Evolutionary conservation across 2,329 filamentous ascomycete genomes (phyloP), one percentile per base, ranked within the genome.

Genomic region (Penicillium thymicola): DNA sequence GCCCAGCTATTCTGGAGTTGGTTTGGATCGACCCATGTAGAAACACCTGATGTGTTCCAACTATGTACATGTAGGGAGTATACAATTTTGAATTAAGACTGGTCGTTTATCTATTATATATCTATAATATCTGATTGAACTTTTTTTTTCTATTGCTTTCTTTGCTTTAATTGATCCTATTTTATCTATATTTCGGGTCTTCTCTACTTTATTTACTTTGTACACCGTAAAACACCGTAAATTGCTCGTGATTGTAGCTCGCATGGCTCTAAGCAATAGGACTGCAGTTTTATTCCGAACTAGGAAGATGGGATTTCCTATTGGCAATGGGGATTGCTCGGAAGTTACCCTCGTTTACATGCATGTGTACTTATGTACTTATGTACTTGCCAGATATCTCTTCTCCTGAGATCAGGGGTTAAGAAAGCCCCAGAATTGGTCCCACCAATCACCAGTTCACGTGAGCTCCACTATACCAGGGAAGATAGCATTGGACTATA

Each of bases 1-100:
- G n/a, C 34, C 61, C 64, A 64, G 63, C 59, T 64, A 64, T 64
- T 63, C 55, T 61, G 55, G 51, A 59, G 60, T 59, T 58, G 54
- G 58, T 62, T 59, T 63, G 61, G 61, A 63, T 63, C 56, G 57
- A 58, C 60, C 58, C 59, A 53, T 45, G 40, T 53, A 44, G 57
- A 50, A 44, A 46, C 52, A 45, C 56, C 53, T 52, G 41, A 51
- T 55, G 42, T 45, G 23, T 52, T 46, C 27, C 27, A 21, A 32
- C 6, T 34, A 36, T n/a, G 28, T 30, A 30, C 11, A 30, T 30
- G 32, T 34, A 27, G 7, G 0, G 25, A 27, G 25, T 27, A 34
- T 34, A 45, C n/a, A 30, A 28, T 18, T 41, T 7, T 13, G 28
- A 3, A 16, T 46, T 34, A 34, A 21, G 44, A 46, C 44, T 41